These are phyloP conservation scores for Amniculicola lignicola DNA, from an alignment of 495 filamentous ascomycete species.

Conservation along the genomic window DNA sequence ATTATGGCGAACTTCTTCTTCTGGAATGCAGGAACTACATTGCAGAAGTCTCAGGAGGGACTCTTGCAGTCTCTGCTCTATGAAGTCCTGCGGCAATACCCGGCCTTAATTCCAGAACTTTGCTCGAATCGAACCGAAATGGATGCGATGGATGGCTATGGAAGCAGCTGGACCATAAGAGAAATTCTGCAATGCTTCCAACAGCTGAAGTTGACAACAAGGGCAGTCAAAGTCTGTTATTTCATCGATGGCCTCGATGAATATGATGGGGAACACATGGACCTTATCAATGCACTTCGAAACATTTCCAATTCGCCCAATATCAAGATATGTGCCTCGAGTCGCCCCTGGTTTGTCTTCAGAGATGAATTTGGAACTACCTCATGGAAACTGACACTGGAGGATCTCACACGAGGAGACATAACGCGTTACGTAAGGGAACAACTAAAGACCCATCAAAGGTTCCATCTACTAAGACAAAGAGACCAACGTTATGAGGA, in stretches of 20 bases:
- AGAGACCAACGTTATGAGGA: background rate
- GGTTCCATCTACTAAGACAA: background rate
- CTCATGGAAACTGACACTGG: background rate
- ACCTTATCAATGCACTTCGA: background rate
- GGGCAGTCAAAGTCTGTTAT: constrained; percentile 41
- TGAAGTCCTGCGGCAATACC: constrained; percentile 38
- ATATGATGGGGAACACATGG: constrained; percentile 12
- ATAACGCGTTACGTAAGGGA: background rate
- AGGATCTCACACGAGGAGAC: constrained; percentile 12
- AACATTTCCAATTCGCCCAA: background rate
- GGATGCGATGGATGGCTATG: background rate
- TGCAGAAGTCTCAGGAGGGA: constrained; percentile 47
- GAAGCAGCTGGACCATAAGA: background rate
- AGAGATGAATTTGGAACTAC: background rate
- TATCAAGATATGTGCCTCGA: constrained; percentile 16
- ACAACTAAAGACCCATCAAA: background rate
- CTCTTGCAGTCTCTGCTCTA: constrained; percentile 43
- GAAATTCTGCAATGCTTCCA: background rate
- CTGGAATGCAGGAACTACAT: constrained; percentile 42
- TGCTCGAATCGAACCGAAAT: background rate
- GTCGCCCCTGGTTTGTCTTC: constrained; percentile 15
- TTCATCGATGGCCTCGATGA: constrained; percentile 31
- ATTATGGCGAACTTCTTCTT: constrained; percentile 44
- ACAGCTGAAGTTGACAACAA: background rate
- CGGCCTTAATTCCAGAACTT: constrained; percentile 7